phyloP scores from a whole-genome alignment of 768 basidiomycete species.

The Boletus pseudopeckii region DNA sequence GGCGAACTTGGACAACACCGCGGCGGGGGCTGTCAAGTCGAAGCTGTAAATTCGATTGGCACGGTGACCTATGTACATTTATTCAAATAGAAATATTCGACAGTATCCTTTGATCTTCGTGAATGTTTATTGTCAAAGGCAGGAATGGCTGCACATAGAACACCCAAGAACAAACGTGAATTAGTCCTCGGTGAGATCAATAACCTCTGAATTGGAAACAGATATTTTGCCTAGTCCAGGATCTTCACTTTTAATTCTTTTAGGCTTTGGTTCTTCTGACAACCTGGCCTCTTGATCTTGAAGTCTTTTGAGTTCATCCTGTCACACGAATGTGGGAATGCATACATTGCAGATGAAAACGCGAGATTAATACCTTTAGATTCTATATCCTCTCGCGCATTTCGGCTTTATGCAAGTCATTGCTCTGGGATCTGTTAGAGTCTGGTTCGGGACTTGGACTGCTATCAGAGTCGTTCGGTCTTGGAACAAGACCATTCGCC shows the following conservation, averaged over 20 bases:
- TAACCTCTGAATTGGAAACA: background rate
- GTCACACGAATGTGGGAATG: too few species aligned
- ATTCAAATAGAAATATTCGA: background rate
- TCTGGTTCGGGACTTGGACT: background rate
- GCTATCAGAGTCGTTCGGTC: too few species aligned
- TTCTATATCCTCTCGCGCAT: background rate
- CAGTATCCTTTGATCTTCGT: background rate
- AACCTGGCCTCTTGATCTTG: background rate
- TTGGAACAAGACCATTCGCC: background rate
- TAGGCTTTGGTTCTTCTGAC: background rate
- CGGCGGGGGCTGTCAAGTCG: conserved; percentile 39
- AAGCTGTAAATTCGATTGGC: conserved; percentile 42
- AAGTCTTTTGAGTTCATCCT: background rate
- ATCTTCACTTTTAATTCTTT: background rate
- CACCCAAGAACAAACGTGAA: background rate
- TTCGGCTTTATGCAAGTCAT: background rate
- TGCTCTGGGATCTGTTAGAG: background rate
- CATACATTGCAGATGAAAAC: background rate
- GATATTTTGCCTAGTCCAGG: background rate
- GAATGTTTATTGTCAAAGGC: background rate
- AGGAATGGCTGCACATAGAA: background rate
- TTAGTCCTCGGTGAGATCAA: background rate
- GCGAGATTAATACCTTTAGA: background rate
- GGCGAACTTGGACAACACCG: conserved; percentile 49
- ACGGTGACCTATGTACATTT: background rate